Base-by-base conservation (phyloP, 805 yeast genomes). In the Scheffersomyces ergatensis region DNA sequence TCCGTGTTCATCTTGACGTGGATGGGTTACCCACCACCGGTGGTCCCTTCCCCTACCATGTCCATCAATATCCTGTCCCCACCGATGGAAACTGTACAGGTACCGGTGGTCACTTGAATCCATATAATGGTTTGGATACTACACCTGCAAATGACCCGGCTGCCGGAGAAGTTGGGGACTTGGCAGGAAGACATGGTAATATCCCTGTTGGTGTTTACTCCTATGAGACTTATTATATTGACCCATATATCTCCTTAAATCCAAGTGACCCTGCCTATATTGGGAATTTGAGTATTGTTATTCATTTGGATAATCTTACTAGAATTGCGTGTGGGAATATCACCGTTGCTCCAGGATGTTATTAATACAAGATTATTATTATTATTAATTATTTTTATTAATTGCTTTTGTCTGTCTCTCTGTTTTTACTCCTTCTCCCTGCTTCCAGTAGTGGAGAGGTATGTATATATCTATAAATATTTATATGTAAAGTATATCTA, bases 301-400 rank as follows among this genome's bases (percentile, higher is more conserved):
- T 68, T 39, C 72, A 67, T 50, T 60, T 48, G 33, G 42, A 43
- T 39, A 56, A 67, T 49, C 51, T 54, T 43, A 43, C 63, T 31
- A 60, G 70, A 50, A 42, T 64, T 23, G 62, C 68, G 2, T 69
- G 75, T 54, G 70, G 73, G 21, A 68, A 69, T 49, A 58, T 69
- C 40, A 57, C 63, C 20, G 21, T 36, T 37, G 50, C 8, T 23
- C 25, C 11, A 11, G 25, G 25, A 23, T 23, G 25, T 23, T 23
- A 11, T 7, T 23, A 11, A 23, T 23, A n/a, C n/a, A n/a, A n/a
- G n/a, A n/a, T n/a, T n/a, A n/a, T n/a, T n/a, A n/a, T n/a, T n/a
- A n/a, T n/a, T n/a, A n/a, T n/a, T n/a, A n/a, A n/a, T n/a, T n/a
- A n/a, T n/a, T n/a, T n/a, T n/a, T n/a, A n/a, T n/a, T n/a, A n/a